Base-by-base conservation (phyloP, 176 grass and related monocot genomes). In the Typha latifolia region DNA sequence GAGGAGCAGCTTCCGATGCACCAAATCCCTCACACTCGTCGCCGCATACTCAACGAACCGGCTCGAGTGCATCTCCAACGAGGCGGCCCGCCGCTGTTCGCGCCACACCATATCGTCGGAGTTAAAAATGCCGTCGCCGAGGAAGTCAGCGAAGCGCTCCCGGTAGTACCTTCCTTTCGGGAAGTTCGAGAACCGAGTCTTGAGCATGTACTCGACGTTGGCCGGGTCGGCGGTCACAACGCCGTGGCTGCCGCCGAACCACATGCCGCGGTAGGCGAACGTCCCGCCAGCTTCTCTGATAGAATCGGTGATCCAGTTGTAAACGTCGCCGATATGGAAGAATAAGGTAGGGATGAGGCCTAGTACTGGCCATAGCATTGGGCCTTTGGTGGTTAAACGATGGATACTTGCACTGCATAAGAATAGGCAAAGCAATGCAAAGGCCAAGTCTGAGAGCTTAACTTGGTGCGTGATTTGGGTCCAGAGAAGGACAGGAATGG, bases 71-170 rank as follows among this genome's bases (percentile, higher is more conserved):
- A 97, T 92, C 85, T 92, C 88, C 1, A 61, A 9, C 1, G 81
- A 82, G 78, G 83, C 78, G 11, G 85, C 93, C 4, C 83, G 66
- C 4, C 93, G 93, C 76, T 97, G 93, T 6, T 78, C 67, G 23
- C 78, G 80, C 93, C 93, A 97, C 14, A 13, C 12, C 14, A 82
- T 68, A 34, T 73, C 85, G 47, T 97, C 93, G 22, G 85, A 85
- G 69, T 97, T 97, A 76, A 97, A 92, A 56, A 97, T 97, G 12
- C 94, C 94, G 11, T 62, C 83, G 61, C 94, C 94, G 51, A 97
- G 89, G 16, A 97, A 80, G 62, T 92, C 94, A 23, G 2, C 48
- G 69, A 92, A 97, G 3, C 94, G 81, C 73, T 97, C 94, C 0
- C 73, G 83, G 85, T 82, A 97, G 82, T 97, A 97, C 3, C 71